Evolutionary conservation across 75 land plant genomes (phyloP), one percentile per base, ranked within the genome.

Genomic region (Sequoia sempervirens): DNA sequence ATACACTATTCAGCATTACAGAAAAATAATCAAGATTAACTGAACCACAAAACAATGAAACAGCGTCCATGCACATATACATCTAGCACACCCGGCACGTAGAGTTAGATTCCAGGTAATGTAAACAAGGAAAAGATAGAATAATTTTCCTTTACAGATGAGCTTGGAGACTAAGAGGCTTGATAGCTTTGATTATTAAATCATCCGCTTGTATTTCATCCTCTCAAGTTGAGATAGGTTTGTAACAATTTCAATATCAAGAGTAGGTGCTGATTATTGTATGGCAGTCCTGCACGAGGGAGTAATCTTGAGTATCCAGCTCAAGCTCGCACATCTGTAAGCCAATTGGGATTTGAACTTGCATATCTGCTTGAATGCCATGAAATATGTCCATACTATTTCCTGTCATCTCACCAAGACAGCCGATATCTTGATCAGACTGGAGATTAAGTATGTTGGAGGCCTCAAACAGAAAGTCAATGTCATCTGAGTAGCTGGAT

Each of bases 401-500:
- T 41, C 76, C 41, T 14, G 76, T 36, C 41, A 38, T 36, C 38
- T 74, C 76, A 34, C 7, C 23, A 38, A 34, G 8, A 5, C 20
- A 34, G 18, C 41, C 18, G 5, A 75, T 75, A 75, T 75, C 76
- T 36, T 38, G 76, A 75, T 38, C 43, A 17, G 38, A 17, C 14
- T 75, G 20, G 41, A 75, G 5, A 75, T 75, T 38, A 38, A 75
- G 76, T 18, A 75, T 37, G 23, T 75, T 26, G 2, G 76, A 75
- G 76, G 10, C 23, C 76, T 75, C 76, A 38, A 75, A 75, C 41
- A 75, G 34, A 37, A 18, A 10, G 43, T 75, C 76, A 41, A 75
- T 75, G 23, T 34, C 76, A 38, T 75, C 76, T 15, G 76, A 38
- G 37, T 75, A 75, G 43, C 76, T 75, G 76, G 37, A 75, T 75